Base-by-base conservation (phyloP, 306 rosid genomes). In the Hippophae gyantsensis region DNA sequence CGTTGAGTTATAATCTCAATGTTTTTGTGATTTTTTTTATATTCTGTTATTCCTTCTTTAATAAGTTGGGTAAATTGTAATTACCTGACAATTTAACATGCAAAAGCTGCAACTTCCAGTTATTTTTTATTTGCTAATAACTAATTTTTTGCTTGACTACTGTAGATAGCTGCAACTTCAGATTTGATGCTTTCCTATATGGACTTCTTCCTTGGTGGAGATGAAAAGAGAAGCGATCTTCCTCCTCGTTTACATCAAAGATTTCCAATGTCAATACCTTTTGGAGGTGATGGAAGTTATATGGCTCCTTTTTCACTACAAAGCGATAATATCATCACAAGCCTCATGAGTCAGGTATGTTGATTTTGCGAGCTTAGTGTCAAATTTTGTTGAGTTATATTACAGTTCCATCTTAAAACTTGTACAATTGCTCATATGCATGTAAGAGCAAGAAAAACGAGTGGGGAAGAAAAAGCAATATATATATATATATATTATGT, bases 321-420 rank as follows among this genome's bases (percentile, higher is more conserved):
- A 78, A 88, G 83, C 40, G 99, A 93, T 78, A 89, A 88, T 66
- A 82, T 93, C 74, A 79, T 93, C 68, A 88, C 99, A 38, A 93
- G 94, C 71, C 99, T 93, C 66, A 88, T 88, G 94, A 84, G 95
- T 67, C 99, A 93, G 99, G 99, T 93, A 66, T 76, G 96, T 63
- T 69, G 54, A 67, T 66, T 42, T 53, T 59, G 64, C 66, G 14
- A 59, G 60, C 60, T 2, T 48, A 10, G 0, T 13, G 38, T 32
- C 38, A 32, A 32, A 32, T 32, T 32, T 32, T 32, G 38, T 32
- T 32, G 38, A 32, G 38, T 32, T 32, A 32, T 32, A 32, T 32
- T 32, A 32, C 38, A 32, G 38, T 32, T 32, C 38, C 38, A 32
- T 32, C 38, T 32, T 32, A 32, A 32, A 4, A 32, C 38, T 32